Base-by-base conservation (phyloP, 257 asterid genomes). In the Ballota nigra region DNA sequence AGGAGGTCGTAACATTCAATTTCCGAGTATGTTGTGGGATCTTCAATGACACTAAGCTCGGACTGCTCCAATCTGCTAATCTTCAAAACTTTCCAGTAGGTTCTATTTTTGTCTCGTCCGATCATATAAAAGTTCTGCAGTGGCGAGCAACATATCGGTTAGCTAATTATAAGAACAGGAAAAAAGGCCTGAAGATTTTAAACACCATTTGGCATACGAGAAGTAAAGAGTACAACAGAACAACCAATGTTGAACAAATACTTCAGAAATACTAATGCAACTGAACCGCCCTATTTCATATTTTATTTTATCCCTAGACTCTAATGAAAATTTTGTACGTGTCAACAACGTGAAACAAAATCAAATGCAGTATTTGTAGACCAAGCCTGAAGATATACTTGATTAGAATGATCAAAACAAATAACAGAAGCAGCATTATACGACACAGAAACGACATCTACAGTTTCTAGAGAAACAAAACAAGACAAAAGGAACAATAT, bases 61-160 rank as follows among this genome's bases (percentile, higher is more conserved):
- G 84, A 81, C 62, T 79, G 87, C 81, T 92, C 98, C 68, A 81
- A 79, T 77, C 96, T 84, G 73, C 78, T 87, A 57, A 95, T 84
- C 92, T 92, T 92, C 82, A 95, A 82, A 68, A 95, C 88, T 74
- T 78, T 92, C 96, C 98, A 95, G 31, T 75, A 70, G 9, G 88
- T 89, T 83, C 84, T 84, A 47, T 76, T 81, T 79, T 89, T 89
- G 82, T 92, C 89, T 66, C 95, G 81, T 62, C 97, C 98, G 74
- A 92, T 76, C 92, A 92, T 84, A 79, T 91, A 91, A 67, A 91
- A 95, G 65, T 95, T 89, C 99, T 92, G 68, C 74, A 72, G 24
- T 63, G 78, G 6, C 33, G 77, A 72, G 26, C 74, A 82, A 62
- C 36, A 28, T 4, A 31, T 43, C 11, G 47, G 52, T 19, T 53